Evolutionary conservation across 192 early-diverging fungal genomes (phyloP), one percentile per base, ranked within the genome.

Genomic region (Paraglomus occultum): DNA sequence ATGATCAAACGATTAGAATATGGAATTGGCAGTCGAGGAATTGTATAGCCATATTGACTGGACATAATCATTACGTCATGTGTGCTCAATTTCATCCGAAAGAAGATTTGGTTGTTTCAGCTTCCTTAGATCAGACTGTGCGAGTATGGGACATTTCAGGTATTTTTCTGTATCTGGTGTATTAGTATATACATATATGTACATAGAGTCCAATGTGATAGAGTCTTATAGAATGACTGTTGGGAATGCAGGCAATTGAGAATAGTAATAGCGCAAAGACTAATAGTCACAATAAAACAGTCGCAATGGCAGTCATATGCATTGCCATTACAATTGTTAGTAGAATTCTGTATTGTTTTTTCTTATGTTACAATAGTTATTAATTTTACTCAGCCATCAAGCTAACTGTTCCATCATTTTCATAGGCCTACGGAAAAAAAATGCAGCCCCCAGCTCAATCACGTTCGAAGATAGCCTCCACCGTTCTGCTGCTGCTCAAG

Each of bases 11-110:
- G 7, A 95, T 98, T 71, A 92, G 97, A 57, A 98, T 99, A 64
- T 99, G 97, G 97, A 99, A 99, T 84, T 99, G 97, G 97, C 97
- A 99, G 79, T 96, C 94, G 40, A 84, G 96, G 61, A 96, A 89
- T 77, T 98, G 95, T 73, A 97, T 99, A 69, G 94, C 94, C 38
- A 94, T 97, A 54, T 81, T 99, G 43, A 96, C 97, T 0, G 97
- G 97, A 5, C 97, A 99, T 80, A 96, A 94, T 72, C 95, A 99
- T 82, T 99, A 98, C 76, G 95, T 98, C 17, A 99, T 98, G 96
- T 91, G 89, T 51, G 96, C 96, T 4, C 89, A 94, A 81, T 99
- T 99, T 85, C 97, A 99, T 75, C 96, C 95, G 10, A 95, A 94
- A 65, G 94, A 98, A 22, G 97, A 99, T 69, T 80, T 99, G 18